phyloP scores from a whole-genome alignment of 2,329 filamentous ascomycete genomes.

The Fusarium chaquense region DNA sequence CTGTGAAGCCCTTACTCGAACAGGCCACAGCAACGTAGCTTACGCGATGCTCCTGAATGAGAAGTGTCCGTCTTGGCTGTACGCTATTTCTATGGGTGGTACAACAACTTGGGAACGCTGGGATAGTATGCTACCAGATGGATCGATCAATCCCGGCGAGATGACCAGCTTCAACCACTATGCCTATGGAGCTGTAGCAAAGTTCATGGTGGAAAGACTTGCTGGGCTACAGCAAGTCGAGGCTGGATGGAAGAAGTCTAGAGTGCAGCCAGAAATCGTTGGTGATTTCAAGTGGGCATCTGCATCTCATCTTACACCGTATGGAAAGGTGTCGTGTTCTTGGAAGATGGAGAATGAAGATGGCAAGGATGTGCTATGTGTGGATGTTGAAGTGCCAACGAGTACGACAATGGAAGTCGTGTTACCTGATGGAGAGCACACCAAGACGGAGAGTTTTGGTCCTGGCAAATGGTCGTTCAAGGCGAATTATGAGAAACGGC shows the following conservation, averaged over 20 bases:
- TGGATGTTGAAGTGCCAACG: slow-evolving; percentile 35
- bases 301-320: slow-evolving; percentile 40
- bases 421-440: slow-evolving; percentile 11
- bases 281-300: slow-evolving; percentile 39
- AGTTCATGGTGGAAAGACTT: slow-evolving; percentile 52
- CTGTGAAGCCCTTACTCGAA: slow-evolving; percentile 39
- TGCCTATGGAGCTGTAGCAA: slow-evolving; percentile 55
- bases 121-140: slow-evolving; percentile 55
- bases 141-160: slow-evolving; percentile 54
- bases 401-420: slow-evolving; percentile 41
- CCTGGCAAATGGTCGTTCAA: slow-evolving; percentile 39
- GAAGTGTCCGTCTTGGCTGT: slow-evolving; percentile 54
- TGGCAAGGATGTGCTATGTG: not conserved
- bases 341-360: slow-evolving; percentile 29
- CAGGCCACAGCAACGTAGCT: slow-evolving; percentile 38
- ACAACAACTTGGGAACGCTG: slow-evolving; percentile 60
- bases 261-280: slow-evolving; percentile 32
- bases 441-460: slow-evolving; percentile 28
- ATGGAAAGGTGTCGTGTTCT: slow-evolving; percentile 38
- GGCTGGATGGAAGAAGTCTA: slow-evolving; percentile 45
- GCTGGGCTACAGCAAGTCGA: slow-evolving; percentile 41
- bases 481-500: not conserved
- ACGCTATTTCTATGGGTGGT: slow-evolving; percentile 55
- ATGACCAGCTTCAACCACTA: slow-evolving; percentile 61
- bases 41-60: slow-evolving; percentile 56